phyloP scores from a whole-genome alignment of 192 early-diverging fungal genomes.

The Coemansia sp. region DNA sequence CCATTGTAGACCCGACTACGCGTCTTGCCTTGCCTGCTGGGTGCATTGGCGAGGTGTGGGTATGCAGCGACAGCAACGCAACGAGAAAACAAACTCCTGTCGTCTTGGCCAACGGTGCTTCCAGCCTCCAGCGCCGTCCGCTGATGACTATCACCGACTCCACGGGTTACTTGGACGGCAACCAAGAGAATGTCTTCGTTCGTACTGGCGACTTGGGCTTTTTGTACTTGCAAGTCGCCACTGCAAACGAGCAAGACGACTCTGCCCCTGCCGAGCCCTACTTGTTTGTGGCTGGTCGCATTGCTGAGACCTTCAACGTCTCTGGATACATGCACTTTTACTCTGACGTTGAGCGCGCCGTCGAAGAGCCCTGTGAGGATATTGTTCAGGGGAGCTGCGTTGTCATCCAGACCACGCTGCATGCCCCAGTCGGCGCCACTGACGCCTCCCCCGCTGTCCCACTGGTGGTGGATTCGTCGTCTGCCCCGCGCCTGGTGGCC shows the following conservation, averaged over 20 bases:
- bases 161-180: constrained; percentile 58
- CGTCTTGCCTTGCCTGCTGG: constrained; percentile 66
- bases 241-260: constrained; percentile 55
- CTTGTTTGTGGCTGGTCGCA: constrained; percentile 75
- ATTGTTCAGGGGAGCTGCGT: constrained; percentile 35
- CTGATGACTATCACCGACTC: constrained; percentile 21
- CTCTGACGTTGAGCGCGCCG: constrained; percentile 70
- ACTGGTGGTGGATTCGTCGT: neutral
- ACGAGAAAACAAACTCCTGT: constrained; percentile 28
- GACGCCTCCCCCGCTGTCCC: constrained; percentile 8
- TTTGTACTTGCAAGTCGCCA: constrained; percentile 68
- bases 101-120: neutral
- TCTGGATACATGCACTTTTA: constrained; percentile 75
- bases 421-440: constrained; percentile 15
- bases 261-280: constrained; percentile 64
- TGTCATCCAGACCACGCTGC: constrained; percentile 38
- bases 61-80: constrained; percentile 59
- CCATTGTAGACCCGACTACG: constrained; percentile 81
- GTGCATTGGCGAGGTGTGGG: constrained; percentile 86
- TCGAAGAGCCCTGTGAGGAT: constrained; percentile 66
- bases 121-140: constrained; percentile 11
- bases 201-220: constrained; percentile 85
- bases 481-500: constrained; percentile 33
- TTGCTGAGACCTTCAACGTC: constrained; percentile 70
- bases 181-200: constrained; percentile 64